These are phyloP conservation scores for Boletales sp. DNA, from an alignment of 768 basidiomycete species.

Conservation along the genomic window DNA sequence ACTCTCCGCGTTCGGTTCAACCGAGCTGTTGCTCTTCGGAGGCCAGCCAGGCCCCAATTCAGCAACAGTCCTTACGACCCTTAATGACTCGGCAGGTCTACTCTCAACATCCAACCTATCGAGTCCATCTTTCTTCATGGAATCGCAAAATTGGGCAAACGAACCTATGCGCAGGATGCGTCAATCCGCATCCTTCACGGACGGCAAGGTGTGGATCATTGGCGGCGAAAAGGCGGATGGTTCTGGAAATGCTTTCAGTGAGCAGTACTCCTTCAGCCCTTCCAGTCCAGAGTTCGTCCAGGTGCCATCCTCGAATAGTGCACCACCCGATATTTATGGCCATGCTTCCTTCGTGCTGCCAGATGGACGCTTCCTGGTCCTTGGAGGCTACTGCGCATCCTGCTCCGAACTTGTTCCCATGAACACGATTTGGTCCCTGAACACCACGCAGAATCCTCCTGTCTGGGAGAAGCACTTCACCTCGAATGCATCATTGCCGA, in stretches of 20 bases:
- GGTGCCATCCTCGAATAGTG: constrained; percentile 47
- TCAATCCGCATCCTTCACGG: constrained; percentile 56
- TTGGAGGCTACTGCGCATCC: constrained; percentile 67
- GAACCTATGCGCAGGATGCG: constrained; percentile 77
- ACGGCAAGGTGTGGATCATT: constrained; percentile 61
- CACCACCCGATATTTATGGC: constrained; percentile 67
- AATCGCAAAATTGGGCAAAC: constrained; percentile 51
- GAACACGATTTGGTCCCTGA: constrained; percentile 57
- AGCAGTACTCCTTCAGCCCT: constrained; percentile 63
- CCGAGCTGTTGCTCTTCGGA: constrained; percentile 64
- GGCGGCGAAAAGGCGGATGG: constrained; percentile 85
- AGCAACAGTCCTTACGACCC: constrained; percentile 43
- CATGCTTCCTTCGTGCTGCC: constrained; percentile 68
- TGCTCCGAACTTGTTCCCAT: constrained; percentile 50
- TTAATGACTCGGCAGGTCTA: constrained; percentile 60
- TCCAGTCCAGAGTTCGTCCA: constrained; percentile 46
- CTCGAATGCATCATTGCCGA: constrained; percentile 43
- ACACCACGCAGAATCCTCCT: constrained; percentile 46
- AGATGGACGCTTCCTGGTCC: constrained; percentile 65
- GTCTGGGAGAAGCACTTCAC: constrained; percentile 49
- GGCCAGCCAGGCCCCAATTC: constrained; percentile 68
- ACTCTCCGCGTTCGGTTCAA: constrained; percentile 58
- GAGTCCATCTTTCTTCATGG: constrained; percentile 43
- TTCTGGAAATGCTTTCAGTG: constrained; percentile 57
- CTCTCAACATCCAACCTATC: constrained; percentile 42